Conservation (phyloP, 768 basidiomycete species). For the Pilatotrama ljubarskyi region DNA sequence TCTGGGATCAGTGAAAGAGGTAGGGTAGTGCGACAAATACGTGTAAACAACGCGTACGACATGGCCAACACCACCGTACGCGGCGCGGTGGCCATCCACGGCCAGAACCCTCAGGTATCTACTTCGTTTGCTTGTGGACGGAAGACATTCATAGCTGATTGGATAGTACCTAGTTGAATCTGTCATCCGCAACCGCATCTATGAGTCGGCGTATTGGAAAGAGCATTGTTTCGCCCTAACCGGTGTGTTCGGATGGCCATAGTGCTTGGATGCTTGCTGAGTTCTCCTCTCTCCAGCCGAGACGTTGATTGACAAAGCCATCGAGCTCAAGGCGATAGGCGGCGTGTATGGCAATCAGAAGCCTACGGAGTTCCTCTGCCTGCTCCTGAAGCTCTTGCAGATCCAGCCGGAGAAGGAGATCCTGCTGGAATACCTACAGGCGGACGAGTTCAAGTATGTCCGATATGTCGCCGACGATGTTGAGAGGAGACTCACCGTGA, state of each 20-base stretch:
- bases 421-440: slow-evolving; percentile 88
- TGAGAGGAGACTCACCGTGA: no score
- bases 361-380: slow-evolving; percentile 91
- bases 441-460: slow-evolving; percentile 98
- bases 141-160: slow-evolving; percentile 25
- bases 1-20: neutral
- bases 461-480: no score
- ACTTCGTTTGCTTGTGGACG: neutral
- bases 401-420: slow-evolving; percentile 99
- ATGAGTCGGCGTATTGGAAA: slow-evolving; percentile 95
- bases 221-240: slow-evolving; percentile 98
- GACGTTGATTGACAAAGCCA: slow-evolving; percentile 89
- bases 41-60: slow-evolving; percentile 27
- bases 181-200: slow-evolving; percentile 93
- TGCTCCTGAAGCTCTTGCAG: slow-evolving; percentile 92
- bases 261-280: neutral
- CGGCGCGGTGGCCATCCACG: slow-evolving; percentile 89
- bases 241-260: slow-evolving; percentile 46
- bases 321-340: slow-evolving; percentile 78
- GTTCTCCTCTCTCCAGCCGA: slow-evolving; percentile 59
- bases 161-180: slow-evolving; percentile 90
- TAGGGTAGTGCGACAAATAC: slow-evolving; percentile 19
- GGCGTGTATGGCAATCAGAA: slow-evolving; percentile 95
- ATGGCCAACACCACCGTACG: slow-evolving; percentile 95
- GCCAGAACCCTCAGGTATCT: slow-evolving; percentile 91